Evolutionary conservation across 2,329 filamentous ascomycete genomes (phyloP).

Genomic region (Coniella vitis): DNA sequence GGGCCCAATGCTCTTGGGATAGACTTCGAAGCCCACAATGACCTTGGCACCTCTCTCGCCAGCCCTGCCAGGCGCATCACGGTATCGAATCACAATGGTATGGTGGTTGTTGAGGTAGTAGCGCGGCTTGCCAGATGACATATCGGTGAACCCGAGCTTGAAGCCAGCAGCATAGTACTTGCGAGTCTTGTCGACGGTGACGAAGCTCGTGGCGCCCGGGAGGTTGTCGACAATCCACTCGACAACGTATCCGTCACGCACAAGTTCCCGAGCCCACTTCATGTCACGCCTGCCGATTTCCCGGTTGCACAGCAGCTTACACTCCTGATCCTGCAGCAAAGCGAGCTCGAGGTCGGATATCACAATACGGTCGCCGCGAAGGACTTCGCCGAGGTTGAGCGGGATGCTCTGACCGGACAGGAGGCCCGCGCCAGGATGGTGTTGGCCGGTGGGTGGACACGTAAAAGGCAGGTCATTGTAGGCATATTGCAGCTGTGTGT

Average conservation of each 20-base stretch:
- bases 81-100: slow-evolving; percentile 75
- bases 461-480: slow-evolving; percentile 86
- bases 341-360: slow-evolving; percentile 75
- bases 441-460: slow-evolving; percentile 67
- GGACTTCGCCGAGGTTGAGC: slow-evolving; percentile 78
- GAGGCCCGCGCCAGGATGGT: slow-evolving; percentile 58
- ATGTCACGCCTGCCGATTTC: slow-evolving; percentile 59
- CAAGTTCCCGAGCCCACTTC: slow-evolving; percentile 61
- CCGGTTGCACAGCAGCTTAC: slow-evolving; percentile 64
- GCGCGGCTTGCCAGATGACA: slow-evolving; percentile 49
- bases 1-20: slow-evolving; percentile 72
- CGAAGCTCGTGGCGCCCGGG: slow-evolving; percentile 81
- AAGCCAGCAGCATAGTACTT: slow-evolving; percentile 90
- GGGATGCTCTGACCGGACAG: slow-evolving; percentile 72
- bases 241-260: slow-evolving; percentile 74
- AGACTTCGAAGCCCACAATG: slow-evolving; percentile 84
- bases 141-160: slow-evolving; percentile 75
- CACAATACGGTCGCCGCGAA: slow-evolving; percentile 79
- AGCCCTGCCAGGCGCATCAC: slow-evolving; percentile 60
- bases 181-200: slow-evolving; percentile 73
- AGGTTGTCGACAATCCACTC: slow-evolving; percentile 94
- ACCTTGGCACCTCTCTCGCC: slow-evolving; percentile 69
- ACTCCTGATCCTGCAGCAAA: slow-evolving; percentile 70
- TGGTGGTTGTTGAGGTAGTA: slow-evolving; percentile 85
- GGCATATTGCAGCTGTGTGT: slow-evolving; percentile 84